Evolutionary conservation across 83 land plant genomes (phyloP), one percentile per base, ranked within the genome.

Genomic region (Picea abies): DNA sequence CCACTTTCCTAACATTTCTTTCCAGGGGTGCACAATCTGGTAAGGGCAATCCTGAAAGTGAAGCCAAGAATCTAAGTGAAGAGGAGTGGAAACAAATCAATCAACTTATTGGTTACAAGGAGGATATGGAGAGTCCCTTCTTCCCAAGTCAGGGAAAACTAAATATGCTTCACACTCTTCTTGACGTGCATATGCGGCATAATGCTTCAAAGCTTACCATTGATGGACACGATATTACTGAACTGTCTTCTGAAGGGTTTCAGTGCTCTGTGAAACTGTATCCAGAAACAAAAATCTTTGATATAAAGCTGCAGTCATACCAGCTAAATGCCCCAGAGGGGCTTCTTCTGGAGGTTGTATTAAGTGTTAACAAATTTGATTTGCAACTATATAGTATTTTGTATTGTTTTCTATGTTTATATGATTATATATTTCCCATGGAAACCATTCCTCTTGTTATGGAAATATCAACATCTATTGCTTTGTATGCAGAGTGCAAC

Each of bases 51-150:
- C 19, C 23, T 87, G 92, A 82, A 32, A 71, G 26, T 76, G 91
- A 90, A 75, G 65, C 88, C 65, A 83, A 84, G 35, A 75, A 77
- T 62, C 86, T 97, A 78, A 90, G 89, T 63, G 93, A 91, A 39
- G 99, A 93, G 81, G 99, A 97, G 80, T 92, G 97, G 99, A 81
- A 90, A 72, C 89, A 85, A 78, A 79, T 98, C 41, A 98, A 96
- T 81, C 77, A 88, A 62, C 85, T 96, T 15, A 98, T 96, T 80
- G 99, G 99, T n/a, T 96, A 96, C 85, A 89, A 92, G 80, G 97
- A 94, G 77, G 89, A 82, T 60, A 89, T 80, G 35, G 93, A 94
- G 58, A 85, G 80, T 12, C 84, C 87, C 60, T 49, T 90, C 11
- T 8, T 89, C 10, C 83, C 85, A 14, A 81, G 79, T 22, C 86